phyloP scores from a whole-genome alignment of 192 early-diverging fungal genomes.

The Paraglomus brasilianum region DNA sequence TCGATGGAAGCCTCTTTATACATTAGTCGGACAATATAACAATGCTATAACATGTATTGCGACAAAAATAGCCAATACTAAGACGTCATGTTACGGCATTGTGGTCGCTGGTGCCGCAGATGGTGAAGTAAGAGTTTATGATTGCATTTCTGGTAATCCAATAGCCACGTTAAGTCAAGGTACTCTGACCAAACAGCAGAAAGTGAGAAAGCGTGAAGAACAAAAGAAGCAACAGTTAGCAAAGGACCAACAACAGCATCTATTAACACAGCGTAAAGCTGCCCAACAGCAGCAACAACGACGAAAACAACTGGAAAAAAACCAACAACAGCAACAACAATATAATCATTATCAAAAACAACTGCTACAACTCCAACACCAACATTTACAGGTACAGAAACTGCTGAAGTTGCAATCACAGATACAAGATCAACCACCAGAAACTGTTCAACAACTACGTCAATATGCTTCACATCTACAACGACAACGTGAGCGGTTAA shows the following conservation, averaged over 20 bases:
- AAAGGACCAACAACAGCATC: background rate
- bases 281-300: background rate
- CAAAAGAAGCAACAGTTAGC: background rate
- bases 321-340: background rate
- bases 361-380: too few relatives aligned
- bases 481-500: too few relatives aligned
- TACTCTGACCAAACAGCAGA: background rate
- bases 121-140: conserved; percentile 26
- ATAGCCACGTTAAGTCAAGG: conserved; percentile 21
- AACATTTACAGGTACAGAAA: too few relatives aligned
- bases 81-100: conserved; percentile 4
- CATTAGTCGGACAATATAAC: background rate
- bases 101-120: conserved; percentile 24
- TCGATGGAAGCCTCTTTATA: conserved; percentile 26
- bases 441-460: too few relatives aligned
- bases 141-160: conserved; percentile 13
- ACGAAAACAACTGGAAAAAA: background rate
- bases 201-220: background rate
- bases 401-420: too few relatives aligned
- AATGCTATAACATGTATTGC: conserved; percentile 27
- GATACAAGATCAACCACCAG: too few relatives aligned
- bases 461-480: too few relatives aligned
- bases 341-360: too few relatives aligned
- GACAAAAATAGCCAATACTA: conserved; percentile 15
- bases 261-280: background rate